Percentiles rank a stretch among this genome's conserved stretches.
These are phyloP conservation scores for Mortierella sp. DNA, from an alignment of 371 early-diverging fungal genomes.

Conservation along the genomic window DNA sequence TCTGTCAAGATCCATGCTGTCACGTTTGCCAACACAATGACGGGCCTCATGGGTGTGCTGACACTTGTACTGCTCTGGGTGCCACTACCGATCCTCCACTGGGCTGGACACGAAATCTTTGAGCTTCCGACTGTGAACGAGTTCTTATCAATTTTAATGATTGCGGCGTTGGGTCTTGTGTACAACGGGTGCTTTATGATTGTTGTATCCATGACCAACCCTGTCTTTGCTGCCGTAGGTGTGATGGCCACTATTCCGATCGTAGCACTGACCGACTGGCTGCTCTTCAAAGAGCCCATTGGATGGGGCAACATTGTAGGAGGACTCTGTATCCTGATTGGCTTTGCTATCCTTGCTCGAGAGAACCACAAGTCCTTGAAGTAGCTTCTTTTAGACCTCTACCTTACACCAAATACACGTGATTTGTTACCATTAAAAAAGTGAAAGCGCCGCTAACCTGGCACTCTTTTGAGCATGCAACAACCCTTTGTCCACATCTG, in stretches of 20 bases:
- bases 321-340: slow-evolving; percentile 48
- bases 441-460: background rate
- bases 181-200: slow-evolving; percentile 86
- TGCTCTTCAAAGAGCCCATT: slow-evolving; percentile 33
- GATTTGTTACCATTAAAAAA: background rate
- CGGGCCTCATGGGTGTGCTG: slow-evolving; percentile 70
- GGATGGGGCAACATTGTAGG: slow-evolving; percentile 50
- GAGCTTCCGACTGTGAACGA: slow-evolving; percentile 66
- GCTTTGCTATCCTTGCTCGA: slow-evolving; percentile 51
- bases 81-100: slow-evolving; percentile 78
- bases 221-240: slow-evolving; percentile 86
- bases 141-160: slow-evolving; percentile 64
- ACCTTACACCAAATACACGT: background rate
- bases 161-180: slow-evolving; percentile 76
- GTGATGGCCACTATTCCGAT: slow-evolving; percentile 85
- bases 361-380: slow-evolving; percentile 33
- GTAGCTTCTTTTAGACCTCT: background rate
- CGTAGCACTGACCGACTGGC: slow-evolving; percentile 67
- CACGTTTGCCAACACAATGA: slow-evolving; percentile 74
- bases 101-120: slow-evolving; percentile 71
- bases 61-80: slow-evolving; percentile 75
- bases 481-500: background rate
- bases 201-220: slow-evolving; percentile 79
- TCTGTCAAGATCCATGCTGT: slow-evolving; percentile 59
- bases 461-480: slow-evolving; percentile 1